A percentile compares a stretch with the other conserved stretches of the same genome.
Evolutionary conservation across 129 eudicot species (phyloP).

Genomic region (Helianthus tuberosus): DNA sequence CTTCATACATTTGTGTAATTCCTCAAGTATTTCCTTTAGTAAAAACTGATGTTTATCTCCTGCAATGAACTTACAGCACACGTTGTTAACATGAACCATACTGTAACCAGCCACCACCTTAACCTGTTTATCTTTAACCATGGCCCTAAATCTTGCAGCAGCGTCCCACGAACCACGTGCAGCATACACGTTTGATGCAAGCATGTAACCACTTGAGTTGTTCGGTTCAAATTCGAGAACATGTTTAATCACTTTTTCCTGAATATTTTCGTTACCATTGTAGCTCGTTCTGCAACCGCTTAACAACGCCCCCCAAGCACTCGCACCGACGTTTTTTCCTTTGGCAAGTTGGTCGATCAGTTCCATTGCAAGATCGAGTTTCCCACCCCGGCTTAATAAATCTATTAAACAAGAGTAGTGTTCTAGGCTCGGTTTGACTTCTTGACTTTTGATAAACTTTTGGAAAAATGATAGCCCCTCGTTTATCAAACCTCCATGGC

Average conservation of each 20-base stretch:
- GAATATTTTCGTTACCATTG: conserved; percentile 36
- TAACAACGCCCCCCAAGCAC: conserved; percentile 83
- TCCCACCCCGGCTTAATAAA: conserved; percentile 74
- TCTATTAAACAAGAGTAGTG: conserved; percentile 87
- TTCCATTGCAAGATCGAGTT: conserved; percentile 63
- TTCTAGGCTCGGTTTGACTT: conserved; percentile 47
- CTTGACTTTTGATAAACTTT: conserved; percentile 45
- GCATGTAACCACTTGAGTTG: conserved; percentile 70
- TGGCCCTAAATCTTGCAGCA: conserved; percentile 60
- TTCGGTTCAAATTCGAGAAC: conserved; percentile 76
- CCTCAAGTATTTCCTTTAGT: conserved; percentile 39
- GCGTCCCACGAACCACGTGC: conserved; percentile 59
- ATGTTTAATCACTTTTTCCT: conserved; percentile 36
- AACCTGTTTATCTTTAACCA: conserved; percentile 58
- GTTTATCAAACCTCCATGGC: conserved; percentile 76
- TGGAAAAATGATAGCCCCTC: conserved; percentile 63
- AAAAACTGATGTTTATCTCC: conserved; percentile 46
- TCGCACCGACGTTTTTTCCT: conserved; percentile 42
- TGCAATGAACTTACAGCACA: conserved; percentile 51
- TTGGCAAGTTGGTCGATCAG: conserved; percentile 44
- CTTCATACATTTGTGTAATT: conserved; percentile 56
- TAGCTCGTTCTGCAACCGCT: conserved; percentile 61
- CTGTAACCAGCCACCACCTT: conserved; percentile 70
- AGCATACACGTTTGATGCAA: conserved; percentile 75
- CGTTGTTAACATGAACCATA: conserved; percentile 46